phyloP scores from a whole-genome alignment of 2,329 filamentous ascomycete genomes.

The Aphanoascus verrucosus region DNA sequence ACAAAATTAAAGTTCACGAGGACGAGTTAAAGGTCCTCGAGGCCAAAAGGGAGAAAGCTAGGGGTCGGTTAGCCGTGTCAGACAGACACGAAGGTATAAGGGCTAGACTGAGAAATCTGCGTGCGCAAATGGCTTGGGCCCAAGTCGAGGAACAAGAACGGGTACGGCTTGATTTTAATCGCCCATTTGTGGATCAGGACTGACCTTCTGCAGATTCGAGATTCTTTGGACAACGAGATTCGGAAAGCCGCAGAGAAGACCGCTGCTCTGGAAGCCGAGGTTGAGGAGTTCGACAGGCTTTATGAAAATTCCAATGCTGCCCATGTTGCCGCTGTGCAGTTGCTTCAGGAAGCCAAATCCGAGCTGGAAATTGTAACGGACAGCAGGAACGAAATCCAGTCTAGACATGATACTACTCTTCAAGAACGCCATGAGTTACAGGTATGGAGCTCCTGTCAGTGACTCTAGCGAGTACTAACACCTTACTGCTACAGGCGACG shows the following conservation, averaged over 20 bases:
- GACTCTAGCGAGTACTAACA: constrained; percentile 14
- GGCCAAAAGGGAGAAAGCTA: constrained; percentile 49
- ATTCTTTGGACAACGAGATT: constrained; percentile 30
- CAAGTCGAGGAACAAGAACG: constrained; percentile 70
- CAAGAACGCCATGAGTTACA: constrained; percentile 46
- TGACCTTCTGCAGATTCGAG: constrained; percentile 23
- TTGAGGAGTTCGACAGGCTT: constrained; percentile 36
- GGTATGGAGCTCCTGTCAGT: constrained; percentile 19
- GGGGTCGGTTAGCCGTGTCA: constrained; percentile 53
- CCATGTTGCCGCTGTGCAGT: constrained; percentile 32
- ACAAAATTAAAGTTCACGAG: constrained; percentile 50
- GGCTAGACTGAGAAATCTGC: constrained; percentile 48
- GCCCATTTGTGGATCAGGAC: neutral
- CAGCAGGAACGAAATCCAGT: constrained; percentile 41
- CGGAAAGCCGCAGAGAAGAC: constrained; percentile 39
- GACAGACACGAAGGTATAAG: constrained; percentile 57
- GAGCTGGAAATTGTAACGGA: constrained; percentile 36
- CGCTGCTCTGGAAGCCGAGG: constrained; percentile 34
- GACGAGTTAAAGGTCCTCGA: constrained; percentile 56
- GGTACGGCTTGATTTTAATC: constrained; percentile 20
- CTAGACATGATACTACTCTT: constrained; percentile 45
- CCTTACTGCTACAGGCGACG: constrained; percentile 42
- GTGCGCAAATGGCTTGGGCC: constrained; percentile 69
- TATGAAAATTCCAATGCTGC: constrained; percentile 36
- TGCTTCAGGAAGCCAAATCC: constrained; percentile 36